Conservation (phyloP, 1,284 basidiomycete species). For the Inonotus obliquus region DNA sequence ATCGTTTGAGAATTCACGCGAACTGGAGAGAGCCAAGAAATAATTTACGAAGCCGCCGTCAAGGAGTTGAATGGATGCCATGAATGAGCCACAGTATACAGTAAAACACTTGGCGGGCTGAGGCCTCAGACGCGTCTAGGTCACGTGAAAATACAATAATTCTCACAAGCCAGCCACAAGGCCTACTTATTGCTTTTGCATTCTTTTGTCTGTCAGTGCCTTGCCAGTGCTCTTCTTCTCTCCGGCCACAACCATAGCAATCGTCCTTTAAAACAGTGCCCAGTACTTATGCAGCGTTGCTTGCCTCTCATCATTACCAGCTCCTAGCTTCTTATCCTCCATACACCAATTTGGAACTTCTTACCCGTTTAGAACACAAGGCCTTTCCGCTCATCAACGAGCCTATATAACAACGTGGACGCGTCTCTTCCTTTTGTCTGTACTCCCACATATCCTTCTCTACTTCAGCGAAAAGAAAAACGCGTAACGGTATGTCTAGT, state of each 20-base stretch:
- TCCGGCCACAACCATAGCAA: not conserved
- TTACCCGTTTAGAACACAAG: not conserved
- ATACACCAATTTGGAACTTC: not conserved
- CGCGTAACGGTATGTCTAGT: too few species aligned
- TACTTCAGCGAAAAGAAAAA: too few species aligned
- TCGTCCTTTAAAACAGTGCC: not conserved
- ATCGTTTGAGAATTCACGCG: too few species aligned
- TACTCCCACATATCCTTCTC: not conserved
- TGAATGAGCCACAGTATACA: not conserved
- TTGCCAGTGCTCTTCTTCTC: not conserved
- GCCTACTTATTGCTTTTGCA: not conserved
- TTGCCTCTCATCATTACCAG: slow-evolving; percentile 4
- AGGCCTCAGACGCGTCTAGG: not conserved
- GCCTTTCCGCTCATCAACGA: not conserved
- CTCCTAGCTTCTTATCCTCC: not conserved
- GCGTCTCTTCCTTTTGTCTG: not conserved
- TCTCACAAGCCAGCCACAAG: not conserved
- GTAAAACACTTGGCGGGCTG: not conserved
- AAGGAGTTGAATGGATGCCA: not conserved
- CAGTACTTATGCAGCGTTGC: not conserved
- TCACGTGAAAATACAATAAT: not conserved
- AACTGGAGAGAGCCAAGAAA: too few species aligned
- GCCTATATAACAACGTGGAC: not conserved
- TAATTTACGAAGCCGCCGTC: slow-evolving; percentile 13
- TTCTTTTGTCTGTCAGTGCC: not conserved